Conservation (phyloP, 2,329 filamentous ascomycete species). For the Colletotrichum eleusines region DNA sequence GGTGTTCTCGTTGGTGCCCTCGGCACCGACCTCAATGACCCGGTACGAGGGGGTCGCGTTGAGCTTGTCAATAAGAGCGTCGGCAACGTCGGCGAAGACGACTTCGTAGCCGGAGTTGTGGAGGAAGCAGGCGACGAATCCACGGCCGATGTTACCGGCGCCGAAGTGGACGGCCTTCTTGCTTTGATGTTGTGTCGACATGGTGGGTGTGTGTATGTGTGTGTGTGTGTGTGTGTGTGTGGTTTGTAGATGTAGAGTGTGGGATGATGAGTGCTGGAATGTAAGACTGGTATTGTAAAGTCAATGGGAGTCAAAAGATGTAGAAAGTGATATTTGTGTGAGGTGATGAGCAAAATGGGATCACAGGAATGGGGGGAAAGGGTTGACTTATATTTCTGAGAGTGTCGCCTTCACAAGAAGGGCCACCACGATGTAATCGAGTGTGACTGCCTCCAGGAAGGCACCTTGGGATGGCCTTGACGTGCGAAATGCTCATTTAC, state of each 20-base stretch:
- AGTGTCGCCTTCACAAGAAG: constrained; percentile 35
- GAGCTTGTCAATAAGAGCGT: constrained; percentile 82
- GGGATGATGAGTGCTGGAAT: constrained; percentile 4
- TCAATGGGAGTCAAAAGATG: background rate
- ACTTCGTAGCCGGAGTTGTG: constrained; percentile 97
- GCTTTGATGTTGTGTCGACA: constrained; percentile 49
- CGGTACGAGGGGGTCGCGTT: constrained; percentile 83
- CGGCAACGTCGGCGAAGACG: constrained; percentile 95
- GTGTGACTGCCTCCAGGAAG: constrained; percentile 22
- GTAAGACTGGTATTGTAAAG: background rate
- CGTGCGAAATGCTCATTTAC: constrained; percentile 40
- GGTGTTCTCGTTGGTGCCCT: constrained; percentile 82
- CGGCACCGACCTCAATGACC: constrained; percentile 90
- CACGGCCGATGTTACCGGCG: constrained; percentile 86
- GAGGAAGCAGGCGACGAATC: constrained; percentile 91
- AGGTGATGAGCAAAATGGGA: fast-evolving
- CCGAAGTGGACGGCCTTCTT: constrained; percentile 88
- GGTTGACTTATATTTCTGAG: constrained; percentile 34
- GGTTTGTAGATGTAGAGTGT: background rate
- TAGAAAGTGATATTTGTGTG: background rate
- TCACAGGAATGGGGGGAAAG: background rate
- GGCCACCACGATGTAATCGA: constrained; percentile 36
- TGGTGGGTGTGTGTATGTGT: constrained; percentile 48
- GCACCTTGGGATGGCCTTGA: constrained; percentile 35
- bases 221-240: constrained; percentile 18